Base-by-base conservation (phyloP, 495 filamentous ascomycete genomes). In the Aspergillus avenaceus region DNA sequence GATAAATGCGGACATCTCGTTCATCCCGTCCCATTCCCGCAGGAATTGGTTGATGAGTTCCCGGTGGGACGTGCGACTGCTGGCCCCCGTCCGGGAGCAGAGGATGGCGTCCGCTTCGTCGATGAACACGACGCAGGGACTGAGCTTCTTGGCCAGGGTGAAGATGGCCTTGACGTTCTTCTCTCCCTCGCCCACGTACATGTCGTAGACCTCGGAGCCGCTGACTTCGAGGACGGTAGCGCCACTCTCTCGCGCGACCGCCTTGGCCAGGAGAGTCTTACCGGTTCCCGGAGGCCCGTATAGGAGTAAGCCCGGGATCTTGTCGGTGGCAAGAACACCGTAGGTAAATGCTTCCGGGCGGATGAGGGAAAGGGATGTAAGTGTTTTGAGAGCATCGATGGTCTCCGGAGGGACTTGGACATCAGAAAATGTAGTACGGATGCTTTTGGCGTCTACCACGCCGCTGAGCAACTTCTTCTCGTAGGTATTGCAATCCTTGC, bases 41-140 rank as follows among this genome's bases (percentile, higher is more conserved):
- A 98, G 72, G 64, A 97, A 98, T 64, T 97, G 92, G 54, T 97
- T 98, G 70, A 98, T 95, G 38, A 93, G 84, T 69, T 97, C 93
- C 37, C 93, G 82, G 61, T 93, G 88, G 8, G 74, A 82, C 11
- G 78, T 80, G 49, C 82, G 80, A 21, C 74, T 74, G 45, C 74
- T 73, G 14, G 67, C 64, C 37, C 73, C 73, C 34, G 84, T 78
- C 21, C 93, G 82, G 2, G 85, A 81, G 13, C 86, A 84, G 51
- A 98, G 87, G 34, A 98, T 84, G 5, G 91, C 87, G 64, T 98
- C 93, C 7, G 90, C 95, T 66, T 98, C 93, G 66, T 98, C 93
- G 56, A 98, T 90, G 71, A 98, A 98, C 19, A 98, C 87, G 0
- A 98, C 84, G 61, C 90, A 89, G 3, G 93, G 93, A n/a, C 84